phyloP scores from a whole-genome alignment of 2,329 filamentous ascomycete genomes.

The Graphilbum sp. region DNA sequence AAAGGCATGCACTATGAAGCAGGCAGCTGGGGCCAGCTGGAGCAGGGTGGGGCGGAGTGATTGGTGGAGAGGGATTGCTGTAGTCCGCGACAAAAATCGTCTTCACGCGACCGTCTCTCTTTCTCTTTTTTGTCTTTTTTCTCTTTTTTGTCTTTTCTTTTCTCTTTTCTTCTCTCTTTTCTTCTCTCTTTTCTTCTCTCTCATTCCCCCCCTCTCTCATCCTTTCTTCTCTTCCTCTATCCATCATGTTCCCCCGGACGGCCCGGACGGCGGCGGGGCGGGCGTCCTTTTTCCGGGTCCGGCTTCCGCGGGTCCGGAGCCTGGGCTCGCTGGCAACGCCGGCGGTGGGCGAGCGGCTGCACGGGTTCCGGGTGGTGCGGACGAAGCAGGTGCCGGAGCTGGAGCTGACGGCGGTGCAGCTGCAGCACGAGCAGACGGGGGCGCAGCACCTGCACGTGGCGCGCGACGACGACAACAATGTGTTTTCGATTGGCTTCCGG shows the following conservation, averaged over 20 bases:
- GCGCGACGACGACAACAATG: slow-evolving; percentile 94
- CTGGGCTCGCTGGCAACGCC: slow-evolving; percentile 25
- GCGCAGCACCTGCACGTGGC: slow-evolving; percentile 94
- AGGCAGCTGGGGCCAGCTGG: too few species aligned
- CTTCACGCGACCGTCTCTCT: too few species aligned
- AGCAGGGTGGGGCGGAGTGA: too few species aligned
- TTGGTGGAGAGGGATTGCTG: too few species aligned
- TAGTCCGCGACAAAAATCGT: too few species aligned
- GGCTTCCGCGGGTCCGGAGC: background rate
- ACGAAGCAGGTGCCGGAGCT: slow-evolving; percentile 89
- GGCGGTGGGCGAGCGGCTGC: slow-evolving; percentile 65
- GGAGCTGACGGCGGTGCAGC: slow-evolving; percentile 75
- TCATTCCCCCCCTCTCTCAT: background rate
- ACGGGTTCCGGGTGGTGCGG: slow-evolving; percentile 83
- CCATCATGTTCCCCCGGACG: slow-evolving; percentile 4
- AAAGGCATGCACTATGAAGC: too few species aligned
- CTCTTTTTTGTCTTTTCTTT: background rate
- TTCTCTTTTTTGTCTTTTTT: background rate
- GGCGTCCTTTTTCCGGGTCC: background rate
- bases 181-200: background rate
- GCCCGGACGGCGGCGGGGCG: background rate
- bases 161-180: background rate
- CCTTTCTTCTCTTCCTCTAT: background rate
- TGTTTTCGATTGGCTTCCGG: slow-evolving; percentile 98
- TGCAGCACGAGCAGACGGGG: slow-evolving; percentile 88